Conservation (phyloP, 2,329 filamentous ascomycete genomes). For the Aschersonia sp. region DNA sequence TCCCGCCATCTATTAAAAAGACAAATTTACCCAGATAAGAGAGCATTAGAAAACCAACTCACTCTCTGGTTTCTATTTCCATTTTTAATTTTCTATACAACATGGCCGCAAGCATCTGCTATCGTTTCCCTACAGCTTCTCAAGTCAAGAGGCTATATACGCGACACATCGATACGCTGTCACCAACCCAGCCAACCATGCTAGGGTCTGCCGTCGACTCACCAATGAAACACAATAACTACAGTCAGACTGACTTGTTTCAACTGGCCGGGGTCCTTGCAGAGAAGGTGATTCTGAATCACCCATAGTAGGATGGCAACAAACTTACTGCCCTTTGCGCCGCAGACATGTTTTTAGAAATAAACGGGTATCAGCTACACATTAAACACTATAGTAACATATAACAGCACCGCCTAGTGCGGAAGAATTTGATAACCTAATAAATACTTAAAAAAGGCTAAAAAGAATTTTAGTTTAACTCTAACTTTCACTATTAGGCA, state of each 20-base stretch:
- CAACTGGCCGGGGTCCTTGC: background rate
- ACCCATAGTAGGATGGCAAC: conserved; percentile 3
- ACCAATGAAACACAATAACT: background rate
- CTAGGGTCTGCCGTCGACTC: background rate
- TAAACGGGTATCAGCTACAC: conserved; percentile 1
- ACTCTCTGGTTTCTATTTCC: background rate
- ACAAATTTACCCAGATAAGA: background rate
- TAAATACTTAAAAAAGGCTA: too few species aligned
- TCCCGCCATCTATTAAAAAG: background rate
- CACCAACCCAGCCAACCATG: background rate
- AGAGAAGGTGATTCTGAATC: conserved; percentile 3
- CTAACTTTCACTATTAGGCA: too few species aligned
- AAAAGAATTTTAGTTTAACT: too few species aligned
- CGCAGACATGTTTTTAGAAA: conserved; percentile 1
- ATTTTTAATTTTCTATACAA: background rate
- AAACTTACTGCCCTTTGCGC: background rate
- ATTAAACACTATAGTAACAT: too few species aligned
- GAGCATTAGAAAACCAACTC: background rate
- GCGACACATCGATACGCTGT: background rate
- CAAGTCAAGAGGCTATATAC: background rate
- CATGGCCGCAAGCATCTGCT: background rate
- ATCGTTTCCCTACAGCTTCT: background rate
- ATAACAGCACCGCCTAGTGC: too few species aligned
- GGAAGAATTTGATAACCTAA: too few species aligned
- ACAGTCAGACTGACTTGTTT: background rate